Evolutionary conservation across 768 basidiomycete genomes (phyloP).

Genomic region (Lactarius hengduanensis): DNA sequence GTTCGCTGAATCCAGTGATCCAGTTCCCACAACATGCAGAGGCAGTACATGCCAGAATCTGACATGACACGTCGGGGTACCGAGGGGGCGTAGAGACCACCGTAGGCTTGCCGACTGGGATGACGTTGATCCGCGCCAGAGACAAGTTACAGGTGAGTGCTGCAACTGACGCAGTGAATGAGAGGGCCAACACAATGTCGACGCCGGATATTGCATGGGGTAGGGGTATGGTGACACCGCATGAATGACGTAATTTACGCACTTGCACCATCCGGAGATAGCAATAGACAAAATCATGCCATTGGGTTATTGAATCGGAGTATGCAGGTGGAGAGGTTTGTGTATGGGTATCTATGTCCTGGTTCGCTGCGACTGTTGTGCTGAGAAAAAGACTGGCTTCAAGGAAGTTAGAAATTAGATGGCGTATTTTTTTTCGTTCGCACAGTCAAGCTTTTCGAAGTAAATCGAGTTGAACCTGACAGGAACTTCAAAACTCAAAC

Average conservation of each 20-base stretch:
- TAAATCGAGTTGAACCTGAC: too few relatives aligned
- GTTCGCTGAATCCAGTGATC: too few relatives aligned
- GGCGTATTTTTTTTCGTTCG: too few relatives aligned
- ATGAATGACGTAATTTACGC: neutral
- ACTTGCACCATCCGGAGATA: neutral
- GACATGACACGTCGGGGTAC: neutral
- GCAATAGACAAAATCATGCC: neutral
- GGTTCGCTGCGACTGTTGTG: too few relatives aligned
- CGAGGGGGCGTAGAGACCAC: neutral
- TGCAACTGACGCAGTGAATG: neutral
- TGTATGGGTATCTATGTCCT: neutral
- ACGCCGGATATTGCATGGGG: neutral
- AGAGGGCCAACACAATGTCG: neutral
- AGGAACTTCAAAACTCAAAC: too few relatives aligned
- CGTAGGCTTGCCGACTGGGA: neutral
- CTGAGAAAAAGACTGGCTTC: too few relatives aligned
- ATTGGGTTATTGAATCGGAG: neutral
- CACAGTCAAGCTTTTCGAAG: too few relatives aligned
- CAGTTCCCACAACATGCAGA: neutral
- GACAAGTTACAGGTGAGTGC: neutral
- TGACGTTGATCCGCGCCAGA: too few relatives aligned
- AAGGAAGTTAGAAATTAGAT: too few relatives aligned
- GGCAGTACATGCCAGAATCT: neutral
- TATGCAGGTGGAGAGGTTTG: neutral
- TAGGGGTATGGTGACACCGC: neutral